A percentile compares a stretch with the other conserved stretches of the same genome.
These are phyloP conservation scores for Globisporangium nagaii DNA, from an alignment of 352 stramenopile species.

Conservation along the genomic window DNA sequence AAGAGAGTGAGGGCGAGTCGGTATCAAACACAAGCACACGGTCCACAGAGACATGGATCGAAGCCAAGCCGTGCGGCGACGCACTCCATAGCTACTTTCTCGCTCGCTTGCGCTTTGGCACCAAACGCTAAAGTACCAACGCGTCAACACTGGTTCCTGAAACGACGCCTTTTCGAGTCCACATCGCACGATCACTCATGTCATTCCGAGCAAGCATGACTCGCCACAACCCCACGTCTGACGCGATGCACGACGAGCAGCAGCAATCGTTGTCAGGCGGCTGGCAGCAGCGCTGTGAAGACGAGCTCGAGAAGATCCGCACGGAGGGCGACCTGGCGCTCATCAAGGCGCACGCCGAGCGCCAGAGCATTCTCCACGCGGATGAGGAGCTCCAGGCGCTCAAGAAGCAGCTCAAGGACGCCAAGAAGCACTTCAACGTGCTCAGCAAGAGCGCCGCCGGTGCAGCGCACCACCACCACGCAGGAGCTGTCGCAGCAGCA, in stretches of 20 bases:
- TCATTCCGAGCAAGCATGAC: background rate
- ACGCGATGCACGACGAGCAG: background rate
- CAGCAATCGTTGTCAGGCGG: background rate
- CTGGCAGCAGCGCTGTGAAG: conserved; percentile 33
- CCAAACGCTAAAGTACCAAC: too few relatives aligned
- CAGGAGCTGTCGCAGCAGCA: background rate
- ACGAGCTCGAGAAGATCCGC: conserved; percentile 87
- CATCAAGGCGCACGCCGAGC: conserved; percentile 81
- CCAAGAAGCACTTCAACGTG: conserved; percentile 69
- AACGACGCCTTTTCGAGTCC: background rate
- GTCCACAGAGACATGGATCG: too few relatives aligned
- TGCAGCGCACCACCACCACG: background rate
- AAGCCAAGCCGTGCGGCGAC: too few relatives aligned
- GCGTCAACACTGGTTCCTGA: background rate
- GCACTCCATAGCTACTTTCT: background rate
- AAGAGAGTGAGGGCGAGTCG: too few relatives aligned
- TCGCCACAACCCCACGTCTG: background rate
- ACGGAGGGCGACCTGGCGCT: conserved; percentile 60
- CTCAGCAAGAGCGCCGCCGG: background rate
- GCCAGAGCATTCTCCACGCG: conserved; percentile 74
- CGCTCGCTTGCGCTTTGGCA: background rate
- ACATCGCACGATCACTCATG: background rate
- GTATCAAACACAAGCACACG: too few relatives aligned
- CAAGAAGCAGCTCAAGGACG: conserved; percentile 78
- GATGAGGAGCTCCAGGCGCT: conserved; percentile 86